Evolutionary conservation across 1,139 yeast genomes (phyloP), one percentile per base, ranked within the genome.

Genomic region (Kurtzmaniella quercitrusa): DNA sequence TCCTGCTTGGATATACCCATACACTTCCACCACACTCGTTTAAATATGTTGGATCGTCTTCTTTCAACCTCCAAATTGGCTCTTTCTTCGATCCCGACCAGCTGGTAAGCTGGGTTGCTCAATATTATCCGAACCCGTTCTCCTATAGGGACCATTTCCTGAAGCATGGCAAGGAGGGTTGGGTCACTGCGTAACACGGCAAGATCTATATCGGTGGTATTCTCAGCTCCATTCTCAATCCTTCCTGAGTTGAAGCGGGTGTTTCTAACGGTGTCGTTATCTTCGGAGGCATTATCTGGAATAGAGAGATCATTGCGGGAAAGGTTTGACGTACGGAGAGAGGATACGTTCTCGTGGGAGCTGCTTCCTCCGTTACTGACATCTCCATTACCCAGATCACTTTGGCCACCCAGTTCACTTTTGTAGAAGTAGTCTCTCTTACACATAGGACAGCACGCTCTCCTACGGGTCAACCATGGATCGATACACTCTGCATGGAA

Each of bases 391-490:
- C 45, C 44, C 5, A n/a, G n/a, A n/a, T n/a, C n/a, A n/a, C n/a
- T n/a, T n/a, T n/a, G n/a, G n/a, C 41, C 50, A 19, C 43, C 45
- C 38, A 45, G 44, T 9, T 31, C 51, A 39, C 60, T 65, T 50
- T 72, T 73, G 59, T 75, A 62, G 50, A 75, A 78, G 51, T 81
- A 80, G 56, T 86, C 94, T 36, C 88, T 68, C 57, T 87, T 85
- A 63, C 96, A 88, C 71, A 83, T 79, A 8, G 96, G 95, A 58
- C 96, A 88, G 56, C 89, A 83, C 1, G 93, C 93, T 44, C 86
- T 73, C 51, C 93, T 70, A 47, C 77, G 77, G 3, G 81, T 82
- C 41, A 88, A 66, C 95, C 95, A 87, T 1, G 93, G 93, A 53
- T 85, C 94, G 41, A 88, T 70, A 62, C 96, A 88, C 21, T 75